Evolutionary conservation across 768 basidiomycete genomes (phyloP).

Genomic region (Boletales sp.): DNA sequence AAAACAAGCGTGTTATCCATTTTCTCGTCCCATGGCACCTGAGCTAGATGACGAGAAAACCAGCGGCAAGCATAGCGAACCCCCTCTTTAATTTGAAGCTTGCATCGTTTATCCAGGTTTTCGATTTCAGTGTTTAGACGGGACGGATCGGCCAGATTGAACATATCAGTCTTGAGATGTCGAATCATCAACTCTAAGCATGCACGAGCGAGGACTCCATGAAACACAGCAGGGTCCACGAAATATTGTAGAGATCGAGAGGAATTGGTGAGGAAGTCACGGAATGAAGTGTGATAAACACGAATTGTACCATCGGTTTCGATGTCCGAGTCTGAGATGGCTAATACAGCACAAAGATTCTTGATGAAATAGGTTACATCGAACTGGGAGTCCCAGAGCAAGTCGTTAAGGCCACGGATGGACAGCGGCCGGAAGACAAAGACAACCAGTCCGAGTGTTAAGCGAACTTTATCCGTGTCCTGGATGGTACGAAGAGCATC

Average conservation of each 20-base stretch:
- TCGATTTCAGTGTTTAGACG: conserved; percentile 11
- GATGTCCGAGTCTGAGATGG: conserved; percentile 4
- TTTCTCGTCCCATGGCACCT: conserved; percentile 3
- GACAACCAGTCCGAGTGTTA: conserved; percentile 11
- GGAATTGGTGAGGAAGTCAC: conserved; percentile 15
- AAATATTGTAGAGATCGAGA: conserved; percentile 16
- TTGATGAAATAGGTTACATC: conserved; percentile 8
- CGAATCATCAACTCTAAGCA: conserved; percentile 16
- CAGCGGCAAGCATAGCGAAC: conserved; percentile 20
- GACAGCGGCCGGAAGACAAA: conserved; percentile 15
- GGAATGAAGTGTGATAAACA: conserved; percentile 21
- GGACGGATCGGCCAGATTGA: conserved; percentile 9
- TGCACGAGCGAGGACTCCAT: conserved; percentile 8
- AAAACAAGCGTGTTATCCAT: conserved; percentile 5
- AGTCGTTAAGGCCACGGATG: conserved; percentile 6
- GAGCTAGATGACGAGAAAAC: conserved; percentile 16
- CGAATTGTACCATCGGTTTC: conserved; percentile 10
- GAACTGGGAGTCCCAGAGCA: conserved; percentile 6
- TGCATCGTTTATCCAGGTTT: conserved; percentile 11
- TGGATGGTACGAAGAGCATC: conserved; percentile 11
- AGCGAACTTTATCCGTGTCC: conserved; percentile 7
- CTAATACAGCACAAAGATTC: conserved; percentile 14
- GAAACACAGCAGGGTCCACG: conserved; percentile 8
- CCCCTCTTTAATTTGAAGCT: conserved; percentile 9
- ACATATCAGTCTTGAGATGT: conserved; percentile 13